Conservation (phyloP, 1,284 basidiomycete species). For the Megacollybia platyphylla region DNA sequence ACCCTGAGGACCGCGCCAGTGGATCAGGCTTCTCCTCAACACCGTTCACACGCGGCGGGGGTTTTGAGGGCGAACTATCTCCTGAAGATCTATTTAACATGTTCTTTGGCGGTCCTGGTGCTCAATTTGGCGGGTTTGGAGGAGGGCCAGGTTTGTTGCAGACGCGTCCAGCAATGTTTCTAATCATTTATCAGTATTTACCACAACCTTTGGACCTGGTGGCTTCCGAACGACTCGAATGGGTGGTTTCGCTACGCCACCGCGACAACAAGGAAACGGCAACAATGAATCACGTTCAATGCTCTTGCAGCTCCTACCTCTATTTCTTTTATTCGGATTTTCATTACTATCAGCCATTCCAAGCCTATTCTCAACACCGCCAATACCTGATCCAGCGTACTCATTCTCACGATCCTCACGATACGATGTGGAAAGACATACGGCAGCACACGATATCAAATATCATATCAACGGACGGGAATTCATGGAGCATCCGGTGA, state of each 20-base stretch:
- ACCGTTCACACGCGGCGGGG: slow-evolving; percentile 35
- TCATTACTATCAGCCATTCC: slow-evolving; percentile 82
- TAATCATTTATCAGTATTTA: slow-evolving; percentile 37
- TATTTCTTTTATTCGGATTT: slow-evolving; percentile 75
- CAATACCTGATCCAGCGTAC: slow-evolving; percentile 72
- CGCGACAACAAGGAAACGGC: slow-evolving; percentile 17
- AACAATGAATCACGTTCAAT: slow-evolving; percentile 50
- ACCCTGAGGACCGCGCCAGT: slow-evolving; percentile 71
- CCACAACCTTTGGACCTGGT: slow-evolving; percentile 61
- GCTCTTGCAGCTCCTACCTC: slow-evolving; percentile 76
- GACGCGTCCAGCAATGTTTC: slow-evolving; percentile 1
- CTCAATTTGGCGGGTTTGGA: slow-evolving; percentile 26
- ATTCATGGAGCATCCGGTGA: slow-evolving; percentile 66
- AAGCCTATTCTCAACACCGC: slow-evolving; percentile 51
- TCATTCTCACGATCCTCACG: slow-evolving; percentile 52
- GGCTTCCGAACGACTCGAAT: slow-evolving; percentile 63
- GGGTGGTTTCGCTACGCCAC: slow-evolving; percentile 12
- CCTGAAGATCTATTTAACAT: slow-evolving; percentile 97
- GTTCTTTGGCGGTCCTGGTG: slow-evolving; percentile 79
- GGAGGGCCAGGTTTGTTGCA: slow-evolving; percentile 36
- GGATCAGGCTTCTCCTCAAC: slow-evolving; percentile 44
- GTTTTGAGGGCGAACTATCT: slow-evolving; percentile 78
- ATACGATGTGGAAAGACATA: slow-evolving; percentile 56
- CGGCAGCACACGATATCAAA: slow-evolving; percentile 53
- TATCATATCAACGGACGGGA: slow-evolving; percentile 83